phyloP scores from a whole-genome alignment of 2,329 filamentous ascomycete species.

The Sporothrix brasiliensis region DNA sequence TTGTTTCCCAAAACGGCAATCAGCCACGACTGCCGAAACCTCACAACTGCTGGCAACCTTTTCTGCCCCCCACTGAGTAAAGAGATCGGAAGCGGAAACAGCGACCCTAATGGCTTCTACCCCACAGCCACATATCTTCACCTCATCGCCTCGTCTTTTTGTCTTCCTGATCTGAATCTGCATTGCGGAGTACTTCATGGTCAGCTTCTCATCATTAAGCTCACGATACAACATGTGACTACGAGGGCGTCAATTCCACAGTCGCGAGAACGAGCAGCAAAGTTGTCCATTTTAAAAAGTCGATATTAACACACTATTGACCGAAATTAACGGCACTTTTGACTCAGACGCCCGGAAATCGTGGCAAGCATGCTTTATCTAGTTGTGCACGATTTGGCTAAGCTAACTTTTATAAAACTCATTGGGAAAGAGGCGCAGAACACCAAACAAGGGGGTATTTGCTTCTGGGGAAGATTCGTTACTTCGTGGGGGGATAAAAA shows the following conservation, averaged over 20 bases:
- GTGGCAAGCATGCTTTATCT: background rate
- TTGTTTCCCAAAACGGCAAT: background rate
- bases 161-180: background rate
- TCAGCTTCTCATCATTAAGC: background rate
- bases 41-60: background rate
- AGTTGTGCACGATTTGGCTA: background rate
- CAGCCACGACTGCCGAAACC: background rate
- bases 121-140: background rate
- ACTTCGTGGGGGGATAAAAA: background rate
- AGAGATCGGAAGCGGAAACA: background rate
- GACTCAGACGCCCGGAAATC: background rate
- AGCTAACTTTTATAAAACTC: background rate
- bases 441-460: background rate
- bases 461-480: background rate
- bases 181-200: background rate
- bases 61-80: background rate
- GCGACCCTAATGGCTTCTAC: background rate
- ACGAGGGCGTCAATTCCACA: too few species aligned
- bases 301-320: background rate
- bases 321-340: background rate
- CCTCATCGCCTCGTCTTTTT: background rate
- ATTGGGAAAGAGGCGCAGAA: background rate
- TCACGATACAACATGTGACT: background rate
- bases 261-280: background rate
- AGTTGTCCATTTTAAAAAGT: conserved; percentile 5